phyloP scores from a whole-genome alignment of 1,284 basidiomycete genomes.

The Sporisorium iseilematis-ciliati region DNA sequence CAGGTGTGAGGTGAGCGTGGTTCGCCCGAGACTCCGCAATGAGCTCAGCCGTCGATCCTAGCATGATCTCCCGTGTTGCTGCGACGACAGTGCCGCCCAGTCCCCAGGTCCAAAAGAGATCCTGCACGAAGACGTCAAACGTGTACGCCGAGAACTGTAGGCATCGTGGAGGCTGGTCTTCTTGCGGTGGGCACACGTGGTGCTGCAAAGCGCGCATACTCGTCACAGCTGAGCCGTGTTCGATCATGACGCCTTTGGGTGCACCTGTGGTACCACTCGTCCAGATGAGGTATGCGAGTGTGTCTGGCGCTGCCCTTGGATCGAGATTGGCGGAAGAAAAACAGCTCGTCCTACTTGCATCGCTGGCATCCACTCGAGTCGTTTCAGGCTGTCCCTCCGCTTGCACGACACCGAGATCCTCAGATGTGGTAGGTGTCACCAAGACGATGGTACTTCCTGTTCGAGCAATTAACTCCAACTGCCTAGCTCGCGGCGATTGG shows the following conservation, averaged over 20 bases:
- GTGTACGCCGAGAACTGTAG: constrained; percentile 47
- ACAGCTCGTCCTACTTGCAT: neutral
- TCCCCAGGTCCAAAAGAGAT: constrained; percentile 50
- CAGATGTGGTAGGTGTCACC: constrained; percentile 8
- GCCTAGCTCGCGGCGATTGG: constrained; percentile 41
- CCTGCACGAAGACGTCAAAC: constrained; percentile 46
- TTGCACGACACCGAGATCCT: constrained; percentile 3
- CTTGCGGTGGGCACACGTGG: constrained; percentile 13
- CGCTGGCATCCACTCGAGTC: constrained; percentile 1
- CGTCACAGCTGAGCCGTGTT: constrained; percentile 27
- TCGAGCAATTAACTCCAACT: constrained; percentile 42
- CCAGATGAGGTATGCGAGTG: constrained; percentile 62
- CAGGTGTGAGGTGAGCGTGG: constrained; percentile 56
- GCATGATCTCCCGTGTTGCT: constrained; percentile 26
- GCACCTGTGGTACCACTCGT: constrained; percentile 62
- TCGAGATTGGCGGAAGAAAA: constrained; percentile 2
- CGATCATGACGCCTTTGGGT: constrained; percentile 54
- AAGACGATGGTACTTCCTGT: constrained; percentile 27
- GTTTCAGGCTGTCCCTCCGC: neutral
- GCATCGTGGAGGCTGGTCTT: constrained; percentile 18
- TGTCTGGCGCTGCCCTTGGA: neutral
- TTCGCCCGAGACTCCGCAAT: constrained; percentile 15
- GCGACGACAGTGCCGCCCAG: constrained; percentile 35
- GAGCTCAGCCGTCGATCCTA: constrained; percentile 22
- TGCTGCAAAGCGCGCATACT: constrained; percentile 38